phyloP scores from a whole-genome alignment of 352 stramenopile species.

The Pilasporangium apinafurcum region DNA sequence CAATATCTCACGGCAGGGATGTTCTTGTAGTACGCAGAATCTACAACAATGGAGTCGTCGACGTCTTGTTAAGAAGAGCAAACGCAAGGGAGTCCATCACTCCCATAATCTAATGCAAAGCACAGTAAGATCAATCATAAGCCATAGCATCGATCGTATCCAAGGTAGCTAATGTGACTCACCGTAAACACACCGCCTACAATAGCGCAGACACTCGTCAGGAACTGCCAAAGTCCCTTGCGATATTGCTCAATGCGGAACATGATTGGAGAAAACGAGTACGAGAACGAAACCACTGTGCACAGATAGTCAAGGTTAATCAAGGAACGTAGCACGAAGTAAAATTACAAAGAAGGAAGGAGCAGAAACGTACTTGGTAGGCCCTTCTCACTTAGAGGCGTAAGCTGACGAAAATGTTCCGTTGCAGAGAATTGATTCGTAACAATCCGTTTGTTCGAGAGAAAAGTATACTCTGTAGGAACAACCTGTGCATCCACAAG shows the following conservation, averaged over 20 bases:
- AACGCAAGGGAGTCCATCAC: constrained; percentile 64
- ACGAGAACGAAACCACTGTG: constrained; percentile 95
- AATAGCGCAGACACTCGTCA: constrained; percentile 91
- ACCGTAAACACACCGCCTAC: constrained; percentile 90
- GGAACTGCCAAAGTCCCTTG: constrained; percentile 86
- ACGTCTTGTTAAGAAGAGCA: constrained; percentile 41
- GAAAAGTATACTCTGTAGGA: constrained; percentile 91
- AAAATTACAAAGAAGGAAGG: not conserved
- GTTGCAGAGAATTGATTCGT: constrained; percentile 99
- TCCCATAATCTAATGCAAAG: constrained; percentile 43
- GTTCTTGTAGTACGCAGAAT: not conserved
- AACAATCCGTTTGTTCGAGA: constrained; percentile 82
- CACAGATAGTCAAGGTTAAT: constrained; percentile 6
- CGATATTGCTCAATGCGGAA: constrained; percentile 92
- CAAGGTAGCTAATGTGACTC: constrained; percentile 8
- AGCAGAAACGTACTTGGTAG: constrained; percentile 54
- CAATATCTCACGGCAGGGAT: too few relatives aligned
- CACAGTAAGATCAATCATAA: not conserved
- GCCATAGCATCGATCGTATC: not conserved
- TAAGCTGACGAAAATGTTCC: constrained; percentile 90
- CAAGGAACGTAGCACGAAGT: constrained; percentile 10
- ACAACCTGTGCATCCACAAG: constrained; percentile 88
- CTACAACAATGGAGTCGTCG: constrained; percentile 34
- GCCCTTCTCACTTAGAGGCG: constrained; percentile 81
- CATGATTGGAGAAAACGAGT: constrained; percentile 96